These are phyloP conservation scores for Gentiana macrophylla DNA, from an alignment of 257 asterid species.

Conservation along the genomic window DNA sequence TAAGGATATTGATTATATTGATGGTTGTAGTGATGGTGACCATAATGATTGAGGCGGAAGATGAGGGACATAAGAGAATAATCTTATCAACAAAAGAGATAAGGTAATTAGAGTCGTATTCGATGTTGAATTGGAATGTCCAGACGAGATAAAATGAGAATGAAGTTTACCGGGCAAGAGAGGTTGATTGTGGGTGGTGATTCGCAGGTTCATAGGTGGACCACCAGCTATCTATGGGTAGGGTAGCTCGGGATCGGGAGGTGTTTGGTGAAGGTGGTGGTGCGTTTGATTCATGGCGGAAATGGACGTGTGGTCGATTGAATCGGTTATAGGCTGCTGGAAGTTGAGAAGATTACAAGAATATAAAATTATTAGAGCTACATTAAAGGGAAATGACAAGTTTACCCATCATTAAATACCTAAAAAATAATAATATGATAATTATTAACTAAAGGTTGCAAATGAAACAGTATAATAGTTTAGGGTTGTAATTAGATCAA, in stretches of 20 bases:
- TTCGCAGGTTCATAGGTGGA: slow-evolving; percentile 27
- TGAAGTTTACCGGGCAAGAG: slow-evolving; percentile 43
- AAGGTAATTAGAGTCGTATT: slow-evolving; percentile 60
- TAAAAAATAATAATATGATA: too few species aligned
- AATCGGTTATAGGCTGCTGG: too few species aligned
- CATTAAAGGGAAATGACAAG: too few species aligned
- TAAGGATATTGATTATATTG: slow-evolving; percentile 12
- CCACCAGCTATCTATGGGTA: too few species aligned
- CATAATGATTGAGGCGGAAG: slow-evolving; percentile 56
- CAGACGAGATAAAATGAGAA: slow-evolving; percentile 47
- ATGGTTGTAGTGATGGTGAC: slow-evolving; percentile 10
- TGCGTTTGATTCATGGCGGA: slow-evolving; percentile 13
- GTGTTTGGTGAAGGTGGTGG: slow-evolving; percentile 18
- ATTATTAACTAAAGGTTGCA: too few species aligned
- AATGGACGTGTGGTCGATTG: not conserved
- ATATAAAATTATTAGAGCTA: too few species aligned
- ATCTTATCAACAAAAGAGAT: slow-evolving; percentile 62
- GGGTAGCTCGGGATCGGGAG: too few species aligned
- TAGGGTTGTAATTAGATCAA: too few species aligned
- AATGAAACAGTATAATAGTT: too few species aligned
- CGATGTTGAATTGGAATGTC: slow-evolving; percentile 62
- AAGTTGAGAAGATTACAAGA: not conserved
- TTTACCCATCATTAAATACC: too few species aligned
- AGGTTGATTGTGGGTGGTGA: slow-evolving; percentile 40
- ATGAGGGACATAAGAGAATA: slow-evolving; percentile 66